Percentiles rank a stretch among this genome's conserved stretches.
phyloP scores from a whole-genome alignment of 495 filamentous ascomycete genomes.

The Trichoderma orchidacearum region DNA sequence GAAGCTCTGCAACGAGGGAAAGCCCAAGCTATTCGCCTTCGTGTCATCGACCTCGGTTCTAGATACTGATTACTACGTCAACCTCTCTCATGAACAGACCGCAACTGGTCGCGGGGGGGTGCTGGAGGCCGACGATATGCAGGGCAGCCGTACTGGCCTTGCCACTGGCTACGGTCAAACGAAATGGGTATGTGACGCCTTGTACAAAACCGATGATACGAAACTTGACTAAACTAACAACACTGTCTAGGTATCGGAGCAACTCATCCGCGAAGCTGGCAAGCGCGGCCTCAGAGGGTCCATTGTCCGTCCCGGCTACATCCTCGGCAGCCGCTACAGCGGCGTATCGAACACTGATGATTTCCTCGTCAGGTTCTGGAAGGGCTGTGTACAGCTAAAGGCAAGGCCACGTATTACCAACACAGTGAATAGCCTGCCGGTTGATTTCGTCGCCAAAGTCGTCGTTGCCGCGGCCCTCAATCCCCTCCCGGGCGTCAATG shows the following conservation, averaged over 20 bases:
- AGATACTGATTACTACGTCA: slow-evolving; percentile 68
- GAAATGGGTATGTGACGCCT: slow-evolving; percentile 40
- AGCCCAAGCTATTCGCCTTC: slow-evolving; percentile 69
- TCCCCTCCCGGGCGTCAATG: slow-evolving; percentile 45
- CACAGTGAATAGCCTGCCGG: slow-evolving; percentile 83
- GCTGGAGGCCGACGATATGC: slow-evolving; percentile 29
- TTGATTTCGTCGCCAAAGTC: slow-evolving; percentile 67
- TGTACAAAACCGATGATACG: too few species aligned
- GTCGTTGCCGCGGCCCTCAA: slow-evolving; percentile 61
- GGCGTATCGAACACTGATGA: slow-evolving; percentile 80
- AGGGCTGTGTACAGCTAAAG: slow-evolving; percentile 73
- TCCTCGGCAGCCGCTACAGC: slow-evolving; percentile 60
- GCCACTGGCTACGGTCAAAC: slow-evolving; percentile 80
- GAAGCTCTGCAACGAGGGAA: slow-evolving; percentile 59
- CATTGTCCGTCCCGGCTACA: slow-evolving; percentile 77
- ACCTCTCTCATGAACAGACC: slow-evolving; percentile 47
- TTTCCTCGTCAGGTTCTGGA: slow-evolving; percentile 80
- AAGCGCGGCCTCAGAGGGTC: slow-evolving; percentile 59
- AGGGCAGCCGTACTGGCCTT: slow-evolving; percentile 30
- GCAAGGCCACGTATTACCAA: slow-evolving; percentile 67
- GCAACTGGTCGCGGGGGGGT: slow-evolving; percentile 31
- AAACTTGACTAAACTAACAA: too few species aligned
- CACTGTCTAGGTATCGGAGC: slow-evolving; percentile 46
- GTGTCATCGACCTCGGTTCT: slow-evolving; percentile 78
- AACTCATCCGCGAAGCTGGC: slow-evolving; percentile 70